Base-by-base conservation (phyloP, 768 basidiomycete genomes). In the Pulveroboletus sp. region DNA sequence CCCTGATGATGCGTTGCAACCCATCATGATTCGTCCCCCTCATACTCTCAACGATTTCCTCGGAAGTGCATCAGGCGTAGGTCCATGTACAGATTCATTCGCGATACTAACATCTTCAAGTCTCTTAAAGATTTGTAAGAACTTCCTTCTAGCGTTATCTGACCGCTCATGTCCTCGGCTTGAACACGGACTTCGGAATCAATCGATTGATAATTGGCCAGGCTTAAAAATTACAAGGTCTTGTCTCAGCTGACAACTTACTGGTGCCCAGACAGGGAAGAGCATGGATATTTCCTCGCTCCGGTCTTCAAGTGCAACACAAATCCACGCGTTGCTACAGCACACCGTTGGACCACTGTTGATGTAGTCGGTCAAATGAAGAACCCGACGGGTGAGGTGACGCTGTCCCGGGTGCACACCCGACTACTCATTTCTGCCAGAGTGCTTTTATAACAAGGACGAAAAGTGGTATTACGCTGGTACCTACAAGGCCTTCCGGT, bases 381-480 rank as follows among this genome's bases (percentile, higher is more conserved):
- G 55, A 77, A 78, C 53, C 79, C 84, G 4, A 86, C 82, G 42
- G 88, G 87, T 81, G 55, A 51, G 68, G 43, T 7, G 11, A 3
- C 7, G 21, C 10, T 15, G 6, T 14, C 17, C 37, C 6, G 7
- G 28, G 24, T 15, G n/a, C n/a, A 15, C 21, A 21, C n/a, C 51
- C 57, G 28, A 56, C 39, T 1, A 32, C 13, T 31, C 21, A 5
- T 18, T 26, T 33, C 13, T 21, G 28, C 11, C 50, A 88, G 88
- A 90, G 61, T 90, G 86, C 55, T 90, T 90, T 66, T 90, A 82
- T 57, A 84, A 82, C 66, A 88, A 82, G 63, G 85, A 88, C 48
- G 84, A 83, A 8, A 78, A 80, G 51, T 90, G 86, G 85, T 90
- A 89, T 63, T 90, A 90, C 53, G 87, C 88, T 11, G 88, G 88